A percentile compares a stretch with the other conserved stretches of the same genome.
Evolutionary conservation across 2,329 filamentous ascomycete species (phyloP).

Genomic region (Colletotrichum endophyticum): DNA sequence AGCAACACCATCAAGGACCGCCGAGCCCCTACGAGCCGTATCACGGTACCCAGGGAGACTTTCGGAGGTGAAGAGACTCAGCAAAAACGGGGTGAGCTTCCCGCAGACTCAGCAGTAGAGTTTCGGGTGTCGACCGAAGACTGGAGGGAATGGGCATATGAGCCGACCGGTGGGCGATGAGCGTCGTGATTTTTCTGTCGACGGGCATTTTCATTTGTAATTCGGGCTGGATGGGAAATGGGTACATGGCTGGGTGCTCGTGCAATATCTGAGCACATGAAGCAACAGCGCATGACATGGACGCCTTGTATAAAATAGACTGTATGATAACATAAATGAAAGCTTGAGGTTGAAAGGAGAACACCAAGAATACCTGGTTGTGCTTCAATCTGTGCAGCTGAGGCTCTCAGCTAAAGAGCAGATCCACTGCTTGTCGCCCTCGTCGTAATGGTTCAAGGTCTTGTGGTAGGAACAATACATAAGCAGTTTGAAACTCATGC

Average conservation of each 20-base stretch:
- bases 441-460: too few relatives aligned
- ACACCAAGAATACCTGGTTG: background rate
- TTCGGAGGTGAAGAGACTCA: background rate
- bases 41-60: background rate
- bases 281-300: rapidly evolving
- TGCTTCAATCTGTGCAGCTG: background rate
- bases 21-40: background rate
- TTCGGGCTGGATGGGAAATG: background rate
- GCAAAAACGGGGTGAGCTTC: background rate
- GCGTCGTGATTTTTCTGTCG: background rate
- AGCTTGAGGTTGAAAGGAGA: background rate
- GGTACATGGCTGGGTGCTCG: background rate
- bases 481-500: background rate
- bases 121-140: background rate
- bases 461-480: rapidly evolving
- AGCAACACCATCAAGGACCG: background rate
- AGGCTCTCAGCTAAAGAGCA: too few relatives aligned
- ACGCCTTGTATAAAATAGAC: background rate
- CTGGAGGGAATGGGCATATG: conserved; percentile 5
- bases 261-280: background rate
- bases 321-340: background rate
- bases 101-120: background rate
- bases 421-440: too few relatives aligned
- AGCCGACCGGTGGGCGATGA: background rate
- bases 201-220: background rate